These are phyloP conservation scores for Francoa sonchifolia DNA, from an alignment of 441 rosid species.

Conservation along the genomic window DNA sequence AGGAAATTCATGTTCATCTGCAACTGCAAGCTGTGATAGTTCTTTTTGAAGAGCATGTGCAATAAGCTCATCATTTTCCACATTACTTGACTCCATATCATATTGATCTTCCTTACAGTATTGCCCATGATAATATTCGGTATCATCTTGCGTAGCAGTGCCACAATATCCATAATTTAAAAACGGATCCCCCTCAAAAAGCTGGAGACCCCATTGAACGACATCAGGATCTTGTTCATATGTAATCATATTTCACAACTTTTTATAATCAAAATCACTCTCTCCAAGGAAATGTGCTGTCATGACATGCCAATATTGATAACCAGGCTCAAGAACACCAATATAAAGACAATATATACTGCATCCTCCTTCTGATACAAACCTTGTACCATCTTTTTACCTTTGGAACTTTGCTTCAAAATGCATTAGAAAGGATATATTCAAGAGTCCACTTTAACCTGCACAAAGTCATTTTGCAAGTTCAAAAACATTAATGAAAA, in stretches of 20 bases:
- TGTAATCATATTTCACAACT: slow-evolving; percentile 21
- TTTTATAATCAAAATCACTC: background rate
- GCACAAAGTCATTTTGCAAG: too few relatives aligned
- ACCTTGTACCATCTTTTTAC: too few relatives aligned
- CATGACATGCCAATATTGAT: background rate
- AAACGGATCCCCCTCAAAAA: slow-evolving; percentile 42
- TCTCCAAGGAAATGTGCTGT: background rate
- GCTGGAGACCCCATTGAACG: slow-evolving; percentile 49
- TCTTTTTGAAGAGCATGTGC: slow-evolving; percentile 64
- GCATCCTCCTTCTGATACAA: too few relatives aligned
- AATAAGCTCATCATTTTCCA: slow-evolving; percentile 57
- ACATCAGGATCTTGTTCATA: slow-evolving; percentile 57
- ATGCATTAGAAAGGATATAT: too few relatives aligned
- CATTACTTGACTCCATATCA: slow-evolving; percentile 22
- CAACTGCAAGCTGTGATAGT: slow-evolving; percentile 47
- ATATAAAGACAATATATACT: too few relatives aligned
- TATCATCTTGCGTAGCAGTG: slow-evolving; percentile 17
- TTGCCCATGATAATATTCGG: slow-evolving; percentile 24
- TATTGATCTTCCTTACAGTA: slow-evolving; percentile 33
- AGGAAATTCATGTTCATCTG: slow-evolving; percentile 28
- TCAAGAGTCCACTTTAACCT: too few relatives aligned
- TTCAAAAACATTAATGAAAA: too few relatives aligned
- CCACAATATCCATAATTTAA: slow-evolving; percentile 29
- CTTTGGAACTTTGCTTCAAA: too few relatives aligned
- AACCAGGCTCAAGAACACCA: too few relatives aligned